Base-by-base conservation (phyloP, 2,329 filamentous ascomycete species). In the Arthrobotrys sphaeroides region DNA sequence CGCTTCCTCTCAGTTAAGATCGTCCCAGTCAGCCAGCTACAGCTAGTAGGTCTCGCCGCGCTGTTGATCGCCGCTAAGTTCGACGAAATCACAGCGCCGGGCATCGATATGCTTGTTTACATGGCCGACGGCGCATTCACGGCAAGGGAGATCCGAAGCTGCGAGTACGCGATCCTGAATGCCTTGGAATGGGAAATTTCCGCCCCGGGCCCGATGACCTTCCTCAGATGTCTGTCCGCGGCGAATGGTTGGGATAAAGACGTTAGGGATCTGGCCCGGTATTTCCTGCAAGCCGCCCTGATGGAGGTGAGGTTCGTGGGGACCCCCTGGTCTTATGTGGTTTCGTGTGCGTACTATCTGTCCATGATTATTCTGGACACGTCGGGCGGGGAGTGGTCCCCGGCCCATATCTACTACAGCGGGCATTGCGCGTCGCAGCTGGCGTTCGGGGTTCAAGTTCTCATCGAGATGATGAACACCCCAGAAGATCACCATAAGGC, bases 191-290 rank as follows among this genome's bases (percentile, higher is more conserved):
- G 97, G 81, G 93, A 97, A 83, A 88, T 99, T 64, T 95, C 95
- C 61, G 98, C 93, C 91, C 95, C 95, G n/a, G 95, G 95, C 45
- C 95, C 95, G 0, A 97, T 99, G 94, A 97, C 93, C 85, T 99
- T 99, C 84, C 86, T 99, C 77, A 89, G 95, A 75, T 90, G 94
- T 68, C 95, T 98, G 83, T 98, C 94, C 89, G 98, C 98, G 85
- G 95, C 95, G 12, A 95, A 99, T 81, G 93, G 97, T 81, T 99
- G 98, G 81, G 94, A 99, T 81, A 85, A 97, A 51, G 94, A 99
- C 84, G 97, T 94, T 9, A 89, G 95, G 38, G 98, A 95, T 3
- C 85, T 99, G 65, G 93, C 95, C 79, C 99, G 99, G 84, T 99
- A 99, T 84, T 97, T 99, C 83, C 86, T 99, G 24, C 95, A 99